Base-by-base conservation (phyloP, 352 stramenopile genomes). In the Phytophthora rubi region DNA sequence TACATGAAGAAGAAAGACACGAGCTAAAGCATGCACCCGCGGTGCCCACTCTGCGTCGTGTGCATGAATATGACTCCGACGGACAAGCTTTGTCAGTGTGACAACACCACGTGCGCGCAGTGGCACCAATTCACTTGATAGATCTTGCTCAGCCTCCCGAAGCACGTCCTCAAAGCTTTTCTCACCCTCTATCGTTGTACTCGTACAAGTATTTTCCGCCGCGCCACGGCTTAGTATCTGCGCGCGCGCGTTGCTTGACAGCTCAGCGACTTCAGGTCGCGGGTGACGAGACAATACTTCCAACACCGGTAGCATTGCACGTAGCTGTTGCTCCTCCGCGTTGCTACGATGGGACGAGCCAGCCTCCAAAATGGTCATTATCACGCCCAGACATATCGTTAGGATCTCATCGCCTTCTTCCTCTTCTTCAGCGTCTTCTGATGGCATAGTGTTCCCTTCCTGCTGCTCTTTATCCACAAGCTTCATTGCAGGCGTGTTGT, bases 321-420 rank as follows among this genome's bases (percentile, higher is more conserved):
- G 66, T 30, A 96, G 75, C 26, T 90, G 75, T 3, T 62, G 61
- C 64, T 96, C 88, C 55, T 96, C 89, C 0, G 56, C 35, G 2
- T 81, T 70, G 15, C 71, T 81, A 9, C 89, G 85, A 15, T 62
- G 68, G 0, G 74, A 66, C 0, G 81, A 79, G 0, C 89, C 89
- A 21, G 82, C 86, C 56, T 96, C 86, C 1, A 96, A 57, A 42
- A 96, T 95, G 8, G 89, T 96, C 66, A 88, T 83, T 2, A 94
- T 62, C 32, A 96, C 73, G 0, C 89, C 86, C 2, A 96, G 69
- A 64, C 85, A 92, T n/a, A 96, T 83, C 3, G 79, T 90, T 54
- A 96, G 52, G 6, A 96, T 88, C 45, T 95, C 89, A 21, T 83
- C 77, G 10, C 75, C 79, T 21, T 87, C 82, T 62, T 83, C 80